Evolutionary conservation across 2,329 filamentous ascomycete genomes (phyloP), one percentile per base, ranked within the genome.

Genomic region (Fusarium sp.): DNA sequence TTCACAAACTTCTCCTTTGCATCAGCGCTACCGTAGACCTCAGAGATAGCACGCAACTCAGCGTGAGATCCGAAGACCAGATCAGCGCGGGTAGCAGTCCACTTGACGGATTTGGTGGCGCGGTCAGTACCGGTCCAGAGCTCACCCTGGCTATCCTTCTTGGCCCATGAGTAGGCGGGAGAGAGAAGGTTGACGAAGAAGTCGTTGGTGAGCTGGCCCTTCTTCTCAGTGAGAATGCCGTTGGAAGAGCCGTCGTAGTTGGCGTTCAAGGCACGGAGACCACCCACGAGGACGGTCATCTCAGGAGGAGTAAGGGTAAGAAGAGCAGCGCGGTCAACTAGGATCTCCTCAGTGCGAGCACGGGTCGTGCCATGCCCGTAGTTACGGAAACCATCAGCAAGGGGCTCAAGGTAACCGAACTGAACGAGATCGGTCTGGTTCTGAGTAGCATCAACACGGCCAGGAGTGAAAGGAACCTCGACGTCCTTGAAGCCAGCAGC

Each of bases 101-200:
- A 94, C 85, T 91, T 93, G 85, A 88, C 87, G 55, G 84, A 78
- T 59, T 91, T 91, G 22, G 87, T 88, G 85, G 90, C 90, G 81
- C 90, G 90, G 83, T 94, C 91, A 20, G 83, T 78, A 41, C 91
- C 92, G 70, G 90, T 87, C 81, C 88, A 94, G 57, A 86, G 63
- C 76, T 94, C 92, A 39, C 83, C 80, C 61, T 82, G 83, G n/a
- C 77, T 74, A 65, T 84, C 74, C 31, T 83, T 82, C 44, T 83
- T 83, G 26, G 77, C 77, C 93, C 93, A 95, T 28, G 83, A 85
- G 12, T 88, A 93, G 81, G 83, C 84, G 77, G 87, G 89, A 78
- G 94, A 92, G 31, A 95, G 88, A 4, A 95, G 86, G 84, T 95
- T 94, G 82, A 93, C 88, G 79, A 95, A 95, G 87, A 94, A 95